These are phyloP conservation scores for Hymenoscyphus infarciens DNA, from an alignment of 2,329 filamentous ascomycete species.

Conservation along the genomic window DNA sequence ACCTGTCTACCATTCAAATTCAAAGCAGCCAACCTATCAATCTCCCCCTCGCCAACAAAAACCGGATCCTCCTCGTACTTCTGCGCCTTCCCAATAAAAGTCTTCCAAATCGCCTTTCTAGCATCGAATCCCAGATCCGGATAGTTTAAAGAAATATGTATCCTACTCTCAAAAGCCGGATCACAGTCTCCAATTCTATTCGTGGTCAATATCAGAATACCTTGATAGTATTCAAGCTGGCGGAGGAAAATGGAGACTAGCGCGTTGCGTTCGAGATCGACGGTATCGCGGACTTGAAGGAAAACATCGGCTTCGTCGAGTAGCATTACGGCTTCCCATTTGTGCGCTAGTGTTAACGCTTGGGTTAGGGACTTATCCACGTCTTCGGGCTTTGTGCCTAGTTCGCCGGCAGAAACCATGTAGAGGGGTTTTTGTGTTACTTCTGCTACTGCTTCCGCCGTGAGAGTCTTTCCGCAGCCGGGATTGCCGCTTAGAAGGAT, in stretches of 20 bases:
- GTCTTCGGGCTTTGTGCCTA: constrained; percentile 31
- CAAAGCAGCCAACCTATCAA: constrained; percentile 1
- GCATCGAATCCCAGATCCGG: background rate
- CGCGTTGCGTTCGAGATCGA: constrained; percentile 39
- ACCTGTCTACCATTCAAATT: constrained; percentile 7
- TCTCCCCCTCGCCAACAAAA: background rate
- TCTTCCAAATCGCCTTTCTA: background rate
- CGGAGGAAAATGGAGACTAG: constrained; percentile 43
- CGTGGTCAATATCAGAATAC: constrained; percentile 35
- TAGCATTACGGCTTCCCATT: constrained; percentile 15
- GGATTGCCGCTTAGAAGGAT: constrained; percentile 8
- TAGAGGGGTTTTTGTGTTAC: constrained; percentile 7
- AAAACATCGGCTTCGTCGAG: constrained; percentile 17
- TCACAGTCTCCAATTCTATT: constrained; percentile 38
- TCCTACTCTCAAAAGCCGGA: constrained; percentile 35
- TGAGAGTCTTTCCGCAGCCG: constrained; percentile 5
- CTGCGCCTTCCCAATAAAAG: constrained; percentile 2
- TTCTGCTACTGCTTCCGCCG: constrained; percentile 12
- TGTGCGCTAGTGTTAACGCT: constrained; percentile 6
- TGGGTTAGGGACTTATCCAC: constrained; percentile 8
- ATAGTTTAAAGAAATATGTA: constrained; percentile 27
- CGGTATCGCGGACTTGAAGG: constrained; percentile 32
- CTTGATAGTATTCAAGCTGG: constrained; percentile 19
- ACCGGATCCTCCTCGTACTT: background rate
- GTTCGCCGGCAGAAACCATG: constrained; percentile 9